Evolutionary conservation across 768 basidiomycete species (phyloP), one percentile per base, ranked within the genome.

Genomic region (Amanita pseudoporphyria): DNA sequence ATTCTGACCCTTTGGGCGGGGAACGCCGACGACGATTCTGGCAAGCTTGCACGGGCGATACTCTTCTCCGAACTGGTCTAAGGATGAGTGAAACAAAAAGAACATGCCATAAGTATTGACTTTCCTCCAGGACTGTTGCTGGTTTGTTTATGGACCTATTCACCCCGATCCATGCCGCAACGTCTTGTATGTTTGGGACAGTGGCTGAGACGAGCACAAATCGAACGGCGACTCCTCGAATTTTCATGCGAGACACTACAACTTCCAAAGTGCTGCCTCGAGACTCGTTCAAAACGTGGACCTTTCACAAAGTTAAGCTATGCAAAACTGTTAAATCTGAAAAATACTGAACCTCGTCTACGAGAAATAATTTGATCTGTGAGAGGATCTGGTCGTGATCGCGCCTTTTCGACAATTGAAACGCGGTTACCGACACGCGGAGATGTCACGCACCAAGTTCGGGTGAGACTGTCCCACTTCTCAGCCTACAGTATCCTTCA

Each of bases 251-350:
- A 3, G 89, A 87, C 39, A 94, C 73, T n/a, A 98, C 79, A 14
- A 95, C 95, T 68, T 99, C 96, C 2, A 99, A 72, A 1, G 87
- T 91, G 48, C 92, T 87, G 16, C 96, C 96, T 30, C 96, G 79
- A 19, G 73, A 71, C 65, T 98, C 96, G 45, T 90, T 87, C 16
- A 99, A 73, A 49, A 95, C 82, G 60, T 99, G 95, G 1, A 97
- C 88, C 87, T 98, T 53, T 16, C 10, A 42, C 36, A 48, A 36
- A 16, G 47, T 19, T 30, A 21, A 13, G 45, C 7, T 18, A 16
- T 18, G n/a, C 1, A 36, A 38, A 6, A 4, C 13, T 22, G 18
- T 16, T 36, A 45, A 22, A 10, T 16, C 14, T 26, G 14, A 47
- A 36, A n/a, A 9, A 18, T 21, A 5, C 50, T 67, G 44, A 49